Evolutionary conservation across 2,329 filamentous ascomycete species (phyloP).

Genomic region (Zymoseptoria crescenta): DNA sequence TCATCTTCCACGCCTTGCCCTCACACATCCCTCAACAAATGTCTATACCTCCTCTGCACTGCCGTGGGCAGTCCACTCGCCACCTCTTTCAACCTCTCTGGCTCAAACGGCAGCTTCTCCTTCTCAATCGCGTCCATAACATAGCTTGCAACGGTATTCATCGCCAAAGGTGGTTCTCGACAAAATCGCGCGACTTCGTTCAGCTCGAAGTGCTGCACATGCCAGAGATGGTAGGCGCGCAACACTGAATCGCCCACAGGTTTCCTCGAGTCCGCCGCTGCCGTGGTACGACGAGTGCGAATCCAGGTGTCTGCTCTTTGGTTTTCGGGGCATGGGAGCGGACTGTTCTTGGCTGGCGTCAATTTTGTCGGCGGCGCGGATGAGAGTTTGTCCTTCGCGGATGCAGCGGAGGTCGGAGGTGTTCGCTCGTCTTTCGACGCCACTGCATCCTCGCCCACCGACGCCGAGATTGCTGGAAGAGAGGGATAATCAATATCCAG

Average conservation of each 20-base stretch:
- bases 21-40: background rate
- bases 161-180: slow-evolving; percentile 53
- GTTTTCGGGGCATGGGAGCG: slow-evolving; percentile 2
- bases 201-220: slow-evolving; percentile 45
- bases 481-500: background rate
- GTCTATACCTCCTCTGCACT: slow-evolving; percentile 11
- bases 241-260: slow-evolving; percentile 8
- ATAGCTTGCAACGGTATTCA: slow-evolving; percentile 50
- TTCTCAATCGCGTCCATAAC: slow-evolving; percentile 49
- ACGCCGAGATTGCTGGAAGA: background rate
- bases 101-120: slow-evolving; percentile 46
- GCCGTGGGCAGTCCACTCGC: slow-evolving; percentile 19
- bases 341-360: background rate
- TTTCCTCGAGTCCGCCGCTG: slow-evolving; percentile 4
- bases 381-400: background rate
- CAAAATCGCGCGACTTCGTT: slow-evolving; percentile 47
- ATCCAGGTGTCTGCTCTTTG: slow-evolving; percentile 8
- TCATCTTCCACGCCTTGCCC: background rate
- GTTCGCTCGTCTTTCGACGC: background rate
- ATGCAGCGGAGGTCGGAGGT: background rate
- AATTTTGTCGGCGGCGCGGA: background rate
- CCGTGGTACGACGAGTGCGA: slow-evolving; percentile 3
- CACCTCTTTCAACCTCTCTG: slow-evolving; percentile 18
- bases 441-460: background rate
- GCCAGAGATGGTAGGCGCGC: slow-evolving; percentile 59